These are phyloP conservation scores for Pestalotiopsis sp. DNA, from an alignment of 2,329 filamentous ascomycete species.

Conservation along the genomic window DNA sequence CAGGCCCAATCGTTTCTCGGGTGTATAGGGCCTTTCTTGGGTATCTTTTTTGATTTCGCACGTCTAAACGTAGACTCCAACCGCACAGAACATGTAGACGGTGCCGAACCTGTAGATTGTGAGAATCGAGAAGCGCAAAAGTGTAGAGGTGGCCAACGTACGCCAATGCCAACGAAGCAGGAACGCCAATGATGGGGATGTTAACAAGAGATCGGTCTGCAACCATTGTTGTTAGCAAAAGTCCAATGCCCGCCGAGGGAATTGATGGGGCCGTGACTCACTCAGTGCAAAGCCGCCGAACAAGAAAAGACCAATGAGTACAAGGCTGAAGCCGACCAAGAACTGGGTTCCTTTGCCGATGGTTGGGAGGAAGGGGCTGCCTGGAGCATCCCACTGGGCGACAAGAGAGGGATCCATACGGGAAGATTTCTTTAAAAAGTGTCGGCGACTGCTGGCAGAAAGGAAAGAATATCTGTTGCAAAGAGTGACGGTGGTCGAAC, in stretches of 20 bases:
- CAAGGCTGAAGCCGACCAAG: slow-evolving; percentile 74
- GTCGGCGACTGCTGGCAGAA: neutral
- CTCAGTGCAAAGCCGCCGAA: slow-evolving; percentile 85
- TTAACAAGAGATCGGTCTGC: slow-evolving; percentile 81
- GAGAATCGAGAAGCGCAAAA: neutral
- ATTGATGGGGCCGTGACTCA: slow-evolving; percentile 41
- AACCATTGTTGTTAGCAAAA: slow-evolving; percentile 23
- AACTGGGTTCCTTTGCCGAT: slow-evolving; percentile 86
- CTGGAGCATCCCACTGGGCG: slow-evolving; percentile 90
- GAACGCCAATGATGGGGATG: slow-evolving; percentile 77
- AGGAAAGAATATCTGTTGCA: neutral
- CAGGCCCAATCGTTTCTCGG: slow-evolving; percentile 32
- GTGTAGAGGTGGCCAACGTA: slow-evolving; percentile 50
- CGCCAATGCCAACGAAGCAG: slow-evolving; percentile 88
- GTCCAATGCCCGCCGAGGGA: neutral
- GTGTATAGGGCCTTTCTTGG: slow-evolving; percentile 25
- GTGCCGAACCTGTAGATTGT: slow-evolving; percentile 74
- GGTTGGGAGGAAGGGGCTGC: slow-evolving; percentile 79
- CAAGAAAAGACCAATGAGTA: slow-evolving; percentile 72
- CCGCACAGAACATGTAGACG: slow-evolving; percentile 98
- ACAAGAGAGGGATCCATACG: slow-evolving; percentile 81
- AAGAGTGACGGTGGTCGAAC: neutral
- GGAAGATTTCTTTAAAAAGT: neutral
- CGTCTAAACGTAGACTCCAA: slow-evolving; percentile 91
- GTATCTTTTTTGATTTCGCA: slow-evolving; percentile 44